These are phyloP conservation scores for Dipodascopsis tothii DNA, from an alignment of 805 yeast species.

Conservation along the genomic window DNA sequence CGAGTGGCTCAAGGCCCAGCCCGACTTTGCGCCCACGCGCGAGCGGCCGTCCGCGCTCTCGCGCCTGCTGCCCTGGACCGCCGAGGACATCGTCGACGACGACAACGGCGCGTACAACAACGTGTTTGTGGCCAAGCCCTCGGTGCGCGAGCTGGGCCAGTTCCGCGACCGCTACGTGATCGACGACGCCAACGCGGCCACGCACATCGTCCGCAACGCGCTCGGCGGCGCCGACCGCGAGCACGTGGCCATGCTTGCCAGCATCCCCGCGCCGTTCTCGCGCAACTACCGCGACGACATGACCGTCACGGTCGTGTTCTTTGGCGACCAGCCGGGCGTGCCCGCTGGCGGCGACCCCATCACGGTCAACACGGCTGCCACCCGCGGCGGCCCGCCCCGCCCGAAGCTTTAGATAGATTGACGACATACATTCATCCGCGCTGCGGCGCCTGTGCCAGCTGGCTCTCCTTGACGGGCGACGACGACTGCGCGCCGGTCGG, in stretches of 20 bases:
- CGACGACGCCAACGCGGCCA: conserved; percentile 82
- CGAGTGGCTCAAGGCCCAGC: conserved; percentile 84
- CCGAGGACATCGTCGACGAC: conserved; percentile 4
- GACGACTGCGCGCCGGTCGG: conserved; percentile 13
- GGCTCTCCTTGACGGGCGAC: conserved; percentile 24
- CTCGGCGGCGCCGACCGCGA: conserved; percentile 83
- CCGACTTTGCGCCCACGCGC: conserved; percentile 31
- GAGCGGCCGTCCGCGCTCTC: conserved; percentile 12
- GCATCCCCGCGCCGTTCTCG: conserved; percentile 86
- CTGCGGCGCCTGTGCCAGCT: too few species aligned
- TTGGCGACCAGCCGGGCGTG: conserved; percentile 42
- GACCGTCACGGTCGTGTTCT: conserved; percentile 91
- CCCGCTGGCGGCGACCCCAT: conserved; percentile 10
- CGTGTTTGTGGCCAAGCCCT: background rate
- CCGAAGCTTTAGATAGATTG: background rate
- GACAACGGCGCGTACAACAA: background rate
- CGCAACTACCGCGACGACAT: conserved; percentile 91
- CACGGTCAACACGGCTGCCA: conserved; percentile 4
- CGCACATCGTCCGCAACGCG: conserved; percentile 91
- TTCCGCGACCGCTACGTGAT: conserved; percentile 31
- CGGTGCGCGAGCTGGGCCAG: conserved; percentile 7
- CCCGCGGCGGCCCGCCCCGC: conserved; percentile 1
- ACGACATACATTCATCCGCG: too few species aligned
- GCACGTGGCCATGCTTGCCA: conserved; percentile 77
- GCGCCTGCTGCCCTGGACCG: conserved; percentile 8